phyloP scores from a whole-genome alignment of 176 grass and related monocot species.

The Puccinellia tenuiflora region DNA sequence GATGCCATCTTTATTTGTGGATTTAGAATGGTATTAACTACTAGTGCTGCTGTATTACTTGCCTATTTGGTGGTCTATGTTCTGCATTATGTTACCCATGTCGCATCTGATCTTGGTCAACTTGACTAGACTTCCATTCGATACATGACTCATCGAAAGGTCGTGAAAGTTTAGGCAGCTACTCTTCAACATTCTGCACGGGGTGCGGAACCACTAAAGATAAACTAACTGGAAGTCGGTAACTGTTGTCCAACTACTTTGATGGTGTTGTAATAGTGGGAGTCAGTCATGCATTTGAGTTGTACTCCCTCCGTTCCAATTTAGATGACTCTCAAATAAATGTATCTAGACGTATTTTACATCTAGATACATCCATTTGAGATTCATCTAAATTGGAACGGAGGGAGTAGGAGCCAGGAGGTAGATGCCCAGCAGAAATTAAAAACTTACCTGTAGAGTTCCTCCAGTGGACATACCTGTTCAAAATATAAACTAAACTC shows the following conservation, averaged over 20 bases:
- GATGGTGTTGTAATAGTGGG: not conserved
- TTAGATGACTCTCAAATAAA: too few species aligned
- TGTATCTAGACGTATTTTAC: too few species aligned
- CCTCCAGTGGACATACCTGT: not conserved
- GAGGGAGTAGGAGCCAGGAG: not conserved
- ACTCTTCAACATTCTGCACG: not conserved
- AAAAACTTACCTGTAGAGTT: not conserved
- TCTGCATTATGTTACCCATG: not conserved
- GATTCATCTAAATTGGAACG: too few species aligned
- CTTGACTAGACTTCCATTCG: not conserved
- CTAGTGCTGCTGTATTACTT: not conserved
- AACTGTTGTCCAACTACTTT: not conserved
- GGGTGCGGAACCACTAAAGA: not conserved
- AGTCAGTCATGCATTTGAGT: not conserved
- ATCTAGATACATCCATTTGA: too few species aligned
- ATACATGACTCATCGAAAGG: not conserved
- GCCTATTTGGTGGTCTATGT: not conserved
- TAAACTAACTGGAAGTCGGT: not conserved
- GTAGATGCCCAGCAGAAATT: not conserved
- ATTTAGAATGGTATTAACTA: not conserved
- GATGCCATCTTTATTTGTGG: not conserved
- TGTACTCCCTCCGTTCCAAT: too few species aligned
- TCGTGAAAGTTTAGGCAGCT: not conserved
- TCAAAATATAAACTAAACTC: not conserved
- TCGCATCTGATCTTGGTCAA: not conserved